phyloP scores from a whole-genome alignment of 768 basidiomycete genomes.

The Phanerochaete sordida region DNA sequence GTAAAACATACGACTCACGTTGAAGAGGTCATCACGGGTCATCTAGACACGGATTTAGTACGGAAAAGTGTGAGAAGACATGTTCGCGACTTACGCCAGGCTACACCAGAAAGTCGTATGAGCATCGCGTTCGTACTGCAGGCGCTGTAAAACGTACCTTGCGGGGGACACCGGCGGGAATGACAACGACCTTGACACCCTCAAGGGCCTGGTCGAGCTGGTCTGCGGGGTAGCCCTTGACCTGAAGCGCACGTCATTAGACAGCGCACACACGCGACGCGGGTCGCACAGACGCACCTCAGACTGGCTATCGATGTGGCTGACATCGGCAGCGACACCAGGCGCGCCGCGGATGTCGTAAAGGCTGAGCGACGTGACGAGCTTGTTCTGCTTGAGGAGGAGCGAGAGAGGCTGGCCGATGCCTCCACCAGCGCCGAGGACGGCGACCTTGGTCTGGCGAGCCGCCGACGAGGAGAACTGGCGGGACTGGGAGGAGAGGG shows the following conservation, averaged over 20 bases:
- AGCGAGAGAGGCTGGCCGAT: slow-evolving; percentile 97
- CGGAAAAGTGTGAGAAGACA: slow-evolving; percentile 14
- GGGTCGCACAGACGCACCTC: slow-evolving; percentile 48
- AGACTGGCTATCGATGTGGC: slow-evolving; percentile 86
- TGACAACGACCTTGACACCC: slow-evolving; percentile 89
- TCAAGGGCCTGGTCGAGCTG: slow-evolving; percentile 88
- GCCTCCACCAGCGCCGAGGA: slow-evolving; percentile 97
- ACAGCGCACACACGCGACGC: neutral
- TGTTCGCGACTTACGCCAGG: slow-evolving; percentile 68
- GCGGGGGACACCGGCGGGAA: slow-evolving; percentile 98
- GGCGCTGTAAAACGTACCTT: slow-evolving; percentile 58
- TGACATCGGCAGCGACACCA: slow-evolving; percentile 96
- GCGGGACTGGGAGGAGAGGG: slow-evolving; percentile 55
- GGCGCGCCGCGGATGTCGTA: slow-evolving; percentile 96
- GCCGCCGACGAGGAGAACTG: slow-evolving; percentile 73
- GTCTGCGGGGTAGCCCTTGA: slow-evolving; percentile 77
- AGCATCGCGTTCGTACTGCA: neutral
- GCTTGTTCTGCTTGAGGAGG: slow-evolving; percentile 88
- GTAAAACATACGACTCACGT: slow-evolving; percentile 51
- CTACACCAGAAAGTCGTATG: slow-evolving; percentile 40
- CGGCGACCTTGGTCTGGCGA: slow-evolving; percentile 84
- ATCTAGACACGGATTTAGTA: slow-evolving; percentile 49
- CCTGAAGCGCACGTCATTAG: slow-evolving; percentile 37
- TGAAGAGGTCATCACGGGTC: slow-evolving; percentile 97
- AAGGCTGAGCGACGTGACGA: slow-evolving; percentile 80